Base-by-base conservation (phyloP, 2,329 filamentous ascomycete species). In the Scedosporium minutisporum region DNA sequence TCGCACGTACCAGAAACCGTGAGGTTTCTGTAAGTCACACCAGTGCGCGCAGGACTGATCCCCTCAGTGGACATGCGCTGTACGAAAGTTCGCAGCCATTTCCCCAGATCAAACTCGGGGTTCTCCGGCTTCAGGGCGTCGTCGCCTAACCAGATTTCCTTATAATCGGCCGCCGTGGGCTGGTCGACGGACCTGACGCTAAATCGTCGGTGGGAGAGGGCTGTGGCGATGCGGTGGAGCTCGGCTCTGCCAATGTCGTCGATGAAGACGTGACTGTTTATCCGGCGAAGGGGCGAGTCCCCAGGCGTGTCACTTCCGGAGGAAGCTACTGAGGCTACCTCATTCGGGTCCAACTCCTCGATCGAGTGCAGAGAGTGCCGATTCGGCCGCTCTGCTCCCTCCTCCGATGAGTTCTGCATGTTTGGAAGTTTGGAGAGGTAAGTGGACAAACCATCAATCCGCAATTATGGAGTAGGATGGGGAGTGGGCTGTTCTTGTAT, bases 1-100 rank as follows among this genome's bases (percentile, higher is more conserved):
- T 82, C 80, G 0, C 87, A 88, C 0, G 85, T 86, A 0, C 88
- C 88, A 5, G 79, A 86, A 0, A 91, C 85, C 63, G 82, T 82
- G 41, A 91, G 78, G 60, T 88, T 79, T 64, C 83, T 83, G 74
- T 85, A 90, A 0, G 82, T 80, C 6, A 90, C 77, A 3, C 87
- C 86, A 0, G 86, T 81, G 6, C 76, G 75, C 66, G 76, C 80
- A 65, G 76, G 73, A 63, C 77, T 78, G 57, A 87, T 74, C 0
- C 83, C 82, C 63, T 87, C 82, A 18, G 79, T 78, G 42, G 84
- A 78, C 42, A 87, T 71, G 38, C 75, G 70, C 1, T 66, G 63
- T 6, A 78, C 71, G 63, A 79, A 74, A 42, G 69, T 66, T 44
- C 71, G 71, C 1, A 78, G 67, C 78, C 77, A 81, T 64, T 74